phyloP scores from a whole-genome alignment of 345 rosid genomes.

The Eutrema yunnanense region DNA sequence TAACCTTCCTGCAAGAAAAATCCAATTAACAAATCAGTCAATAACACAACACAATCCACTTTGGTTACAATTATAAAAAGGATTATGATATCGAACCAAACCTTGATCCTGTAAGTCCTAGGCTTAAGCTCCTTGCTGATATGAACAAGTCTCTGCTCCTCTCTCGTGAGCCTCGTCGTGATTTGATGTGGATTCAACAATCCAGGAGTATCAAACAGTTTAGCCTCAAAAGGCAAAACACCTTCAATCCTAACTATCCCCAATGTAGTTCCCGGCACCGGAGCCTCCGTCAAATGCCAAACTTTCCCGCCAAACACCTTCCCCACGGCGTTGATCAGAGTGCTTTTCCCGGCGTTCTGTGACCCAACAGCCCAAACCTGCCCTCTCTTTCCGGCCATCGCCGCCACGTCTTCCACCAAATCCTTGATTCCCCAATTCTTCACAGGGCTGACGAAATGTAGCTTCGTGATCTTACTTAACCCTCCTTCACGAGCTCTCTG shows the following conservation, averaged over 20 bases:
- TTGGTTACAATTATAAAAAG: not conserved
- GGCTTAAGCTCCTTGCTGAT: conserved; percentile 79
- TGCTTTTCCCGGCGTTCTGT: conserved; percentile 91
- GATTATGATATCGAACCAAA: conserved; percentile 3
- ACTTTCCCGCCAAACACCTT: conserved; percentile 46
- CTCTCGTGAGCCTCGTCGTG: conserved; percentile 75
- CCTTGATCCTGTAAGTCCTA: conserved; percentile 91
- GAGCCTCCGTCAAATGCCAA: conserved; percentile 80
- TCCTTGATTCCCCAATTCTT: conserved; percentile 82
- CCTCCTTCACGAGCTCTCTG: conserved; percentile 84
- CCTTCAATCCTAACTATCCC: conserved; percentile 86
- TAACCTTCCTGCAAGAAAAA: conserved; percentile 60
- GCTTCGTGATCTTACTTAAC: conserved; percentile 49
- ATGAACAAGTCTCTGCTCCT: conserved; percentile 84
- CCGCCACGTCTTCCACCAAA: conserved; percentile 65
- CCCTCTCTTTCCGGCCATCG: conserved; percentile 75
- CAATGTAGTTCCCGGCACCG: conserved; percentile 86
- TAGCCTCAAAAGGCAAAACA: conserved; percentile 68
- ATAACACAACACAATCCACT: not conserved
- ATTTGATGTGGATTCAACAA: conserved; percentile 79
- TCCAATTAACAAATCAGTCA: not conserved
- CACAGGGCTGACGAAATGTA: conserved; percentile 85
- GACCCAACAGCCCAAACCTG: conserved; percentile 90
- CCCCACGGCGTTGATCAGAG: conserved; percentile 73
- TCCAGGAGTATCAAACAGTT: conserved; percentile 89